Percentiles rank a stretch among this genome's conserved stretches.
Evolutionary conservation across 1,139 yeast species (phyloP).

Genomic region (Chernovozyma sophiae-reginae): DNA sequence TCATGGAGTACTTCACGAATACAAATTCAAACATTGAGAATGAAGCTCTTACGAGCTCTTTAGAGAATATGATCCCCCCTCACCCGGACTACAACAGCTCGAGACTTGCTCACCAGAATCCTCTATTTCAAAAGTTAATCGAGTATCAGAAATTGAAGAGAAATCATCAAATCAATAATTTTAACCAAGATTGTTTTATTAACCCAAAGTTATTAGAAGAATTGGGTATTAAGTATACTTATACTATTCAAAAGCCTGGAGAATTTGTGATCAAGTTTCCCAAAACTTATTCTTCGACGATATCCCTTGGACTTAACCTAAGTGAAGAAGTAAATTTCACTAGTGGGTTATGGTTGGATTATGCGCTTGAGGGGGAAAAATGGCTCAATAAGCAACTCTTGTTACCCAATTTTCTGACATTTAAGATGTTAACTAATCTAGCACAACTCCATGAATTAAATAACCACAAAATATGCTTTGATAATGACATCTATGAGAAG

Average conservation of each 20-base stretch:
- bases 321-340: slow-evolving; percentile 58
- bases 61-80: slow-evolving; percentile 29
- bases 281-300: slow-evolving; percentile 42
- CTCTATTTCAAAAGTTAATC: slow-evolving; percentile 23
- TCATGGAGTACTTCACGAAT: slow-evolving; percentile 13
- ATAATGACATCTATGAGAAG: slow-evolving; percentile 23
- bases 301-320: slow-evolving; percentile 53
- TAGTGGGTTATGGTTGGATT: slow-evolving; percentile 52
- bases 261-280: slow-evolving; percentile 59
- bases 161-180: slow-evolving; percentile 5
- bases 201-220: slow-evolving; percentile 46
- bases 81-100: slow-evolving; percentile 17
- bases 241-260: slow-evolving; percentile 54
- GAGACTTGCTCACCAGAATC: slow-evolving; percentile 23
- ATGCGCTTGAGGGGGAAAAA: slow-evolving; percentile 43
- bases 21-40: slow-evolving; percentile 13
- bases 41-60: slow-evolving; percentile 13
- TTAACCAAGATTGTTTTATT: slow-evolving; percentile 41
- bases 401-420: slow-evolving; percentile 48
- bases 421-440: slow-evolving; percentile 44
- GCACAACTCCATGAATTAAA: slow-evolving; percentile 38
- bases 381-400: slow-evolving; percentile 52
- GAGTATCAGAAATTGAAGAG: slow-evolving; percentile 11
- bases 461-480: slow-evolving; percentile 22
- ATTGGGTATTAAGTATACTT: slow-evolving; percentile 44